Evolutionary conservation across 441 rosid genomes (phyloP).

Genomic region (Aquilaria agallochum): DNA sequence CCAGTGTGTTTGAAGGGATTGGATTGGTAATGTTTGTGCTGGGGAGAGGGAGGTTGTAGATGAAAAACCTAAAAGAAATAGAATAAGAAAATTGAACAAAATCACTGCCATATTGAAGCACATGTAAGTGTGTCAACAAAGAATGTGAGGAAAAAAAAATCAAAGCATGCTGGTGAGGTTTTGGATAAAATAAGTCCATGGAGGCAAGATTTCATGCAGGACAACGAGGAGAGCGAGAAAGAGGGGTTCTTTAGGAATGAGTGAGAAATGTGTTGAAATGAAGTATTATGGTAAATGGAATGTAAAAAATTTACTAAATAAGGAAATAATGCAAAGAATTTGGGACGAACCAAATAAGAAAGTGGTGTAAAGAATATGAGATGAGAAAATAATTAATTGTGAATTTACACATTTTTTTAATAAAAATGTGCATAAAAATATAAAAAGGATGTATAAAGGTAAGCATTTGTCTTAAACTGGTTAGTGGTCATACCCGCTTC

Average conservation of each 20-base stretch:
- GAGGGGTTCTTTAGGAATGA: background rate
- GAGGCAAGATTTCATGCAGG: slow-evolving; percentile 36
- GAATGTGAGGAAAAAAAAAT: background rate
- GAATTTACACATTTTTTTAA: too few relatives aligned
- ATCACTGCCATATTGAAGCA: slow-evolving; percentile 27
- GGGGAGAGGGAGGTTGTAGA: slow-evolving; percentile 70
- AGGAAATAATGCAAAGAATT: too few relatives aligned
- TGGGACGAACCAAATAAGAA: too few relatives aligned
- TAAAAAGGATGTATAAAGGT: too few relatives aligned
- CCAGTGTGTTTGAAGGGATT: slow-evolving; percentile 62
- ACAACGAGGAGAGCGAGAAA: background rate
- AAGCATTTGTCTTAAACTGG: too few relatives aligned
- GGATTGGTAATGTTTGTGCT: slow-evolving; percentile 73
- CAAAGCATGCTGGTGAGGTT: background rate
- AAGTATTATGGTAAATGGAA: slow-evolving; percentile 10
- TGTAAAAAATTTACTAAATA: too few relatives aligned
- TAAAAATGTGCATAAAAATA: too few relatives aligned
- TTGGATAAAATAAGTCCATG: background rate
- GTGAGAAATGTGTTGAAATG: background rate
- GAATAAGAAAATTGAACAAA: slow-evolving; percentile 8
- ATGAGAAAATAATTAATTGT: too few relatives aligned
- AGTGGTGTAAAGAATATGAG: too few relatives aligned
- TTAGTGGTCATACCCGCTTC: too few relatives aligned
- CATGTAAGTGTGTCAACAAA: background rate
- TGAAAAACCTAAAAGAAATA: slow-evolving; percentile 31